phyloP scores from a whole-genome alignment of 495 filamentous ascomycete genomes.

The Geoglossum glabrum region DNA sequence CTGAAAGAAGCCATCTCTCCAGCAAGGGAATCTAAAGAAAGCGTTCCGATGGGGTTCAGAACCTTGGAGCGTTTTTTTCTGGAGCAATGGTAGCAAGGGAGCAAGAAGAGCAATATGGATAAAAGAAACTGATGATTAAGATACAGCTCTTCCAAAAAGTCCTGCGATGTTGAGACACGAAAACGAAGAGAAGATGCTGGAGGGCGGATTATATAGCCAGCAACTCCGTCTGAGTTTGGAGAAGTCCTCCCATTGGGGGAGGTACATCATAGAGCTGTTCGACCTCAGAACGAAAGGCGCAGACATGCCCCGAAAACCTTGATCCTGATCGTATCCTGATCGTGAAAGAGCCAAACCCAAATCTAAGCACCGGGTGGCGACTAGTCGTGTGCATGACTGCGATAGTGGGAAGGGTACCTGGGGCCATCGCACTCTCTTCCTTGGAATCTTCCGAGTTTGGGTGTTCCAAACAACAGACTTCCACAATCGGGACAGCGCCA shows the following conservation, averaged over 20 bases:
- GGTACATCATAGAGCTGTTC: neutral
- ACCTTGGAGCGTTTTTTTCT: neutral
- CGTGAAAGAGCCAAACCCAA: neutral
- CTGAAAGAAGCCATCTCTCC: neutral
- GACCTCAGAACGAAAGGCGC: neutral
- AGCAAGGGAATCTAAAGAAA: neutral
- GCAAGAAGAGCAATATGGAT: slow-evolving; percentile 1
- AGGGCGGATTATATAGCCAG: neutral
- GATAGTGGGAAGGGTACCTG: neutral
- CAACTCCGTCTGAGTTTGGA: neutral
- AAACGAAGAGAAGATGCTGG: neutral
- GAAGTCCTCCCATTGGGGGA: neutral
- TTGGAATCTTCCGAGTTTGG: neutral
- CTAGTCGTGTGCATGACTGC: neutral
- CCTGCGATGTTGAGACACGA: neutral
- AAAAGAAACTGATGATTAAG: slow-evolving; percentile 3
- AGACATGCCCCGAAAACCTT: neutral
- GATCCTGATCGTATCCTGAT: neutral
- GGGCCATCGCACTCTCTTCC: neutral
- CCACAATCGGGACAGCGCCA: neutral
- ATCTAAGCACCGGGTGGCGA: neutral
- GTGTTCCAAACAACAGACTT: neutral
- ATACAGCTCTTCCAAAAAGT: slow-evolving; percentile 3
- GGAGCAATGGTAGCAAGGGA: neutral
- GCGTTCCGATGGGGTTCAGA: neutral